A percentile compares a stretch with the other conserved stretches of the same genome.
phyloP scores from a whole-genome alignment of 2,329 filamentous ascomycete genomes.

The Colletotrichum coccodes region DNA sequence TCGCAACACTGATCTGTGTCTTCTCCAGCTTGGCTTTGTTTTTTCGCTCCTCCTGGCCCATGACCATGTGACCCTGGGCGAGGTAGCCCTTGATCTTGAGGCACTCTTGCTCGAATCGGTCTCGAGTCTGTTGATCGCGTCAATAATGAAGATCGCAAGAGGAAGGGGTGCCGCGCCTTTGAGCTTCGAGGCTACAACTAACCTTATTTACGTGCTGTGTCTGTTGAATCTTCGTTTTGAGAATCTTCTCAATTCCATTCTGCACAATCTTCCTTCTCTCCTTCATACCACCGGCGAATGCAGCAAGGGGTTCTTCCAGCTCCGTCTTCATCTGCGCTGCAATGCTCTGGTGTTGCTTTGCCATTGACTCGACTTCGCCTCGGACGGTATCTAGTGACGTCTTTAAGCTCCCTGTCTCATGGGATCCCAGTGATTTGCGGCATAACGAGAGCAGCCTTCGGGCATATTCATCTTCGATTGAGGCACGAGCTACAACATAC shows the following conservation, averaged over 20 bases:
- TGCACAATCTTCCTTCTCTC: conserved; percentile 97
- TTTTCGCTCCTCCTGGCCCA: conserved; percentile 98
- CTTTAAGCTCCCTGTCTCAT: conserved; percentile 85
- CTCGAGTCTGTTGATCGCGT: conserved; percentile 71
- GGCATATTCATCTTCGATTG: conserved; percentile 96
- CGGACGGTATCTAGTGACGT: conserved; percentile 87
- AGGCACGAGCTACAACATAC: conserved; percentile 74
- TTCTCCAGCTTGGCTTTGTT: conserved; percentile 99
- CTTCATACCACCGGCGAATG: conserved; percentile 95
- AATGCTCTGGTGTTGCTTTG: conserved; percentile 90
- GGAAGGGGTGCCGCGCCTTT: not conserved
- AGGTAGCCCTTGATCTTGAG: conserved; percentile 98
- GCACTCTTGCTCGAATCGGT: conserved; percentile 97
- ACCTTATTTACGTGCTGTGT: conserved; percentile 93
- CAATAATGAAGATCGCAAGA: conserved; percentile 11
- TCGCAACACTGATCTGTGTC: conserved; percentile 94
- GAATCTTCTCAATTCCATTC: conserved; percentile 89
- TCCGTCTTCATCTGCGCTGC: conserved; percentile 96
- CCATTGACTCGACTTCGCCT: conserved; percentile 91
- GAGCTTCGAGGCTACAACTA: conserved; percentile 36
- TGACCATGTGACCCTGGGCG: conserved; percentile 99
- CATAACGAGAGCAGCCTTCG: conserved; percentile 87
- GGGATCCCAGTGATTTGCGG: conserved; percentile 88
- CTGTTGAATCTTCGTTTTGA: conserved; percentile 94
- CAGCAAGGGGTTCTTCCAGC: conserved; percentile 90